Percentiles rank a stretch among this genome's conserved stretches.
These are phyloP conservation scores for Allium cepa DNA, from an alignment of 106 monocot species.

Conservation along the genomic window DNA sequence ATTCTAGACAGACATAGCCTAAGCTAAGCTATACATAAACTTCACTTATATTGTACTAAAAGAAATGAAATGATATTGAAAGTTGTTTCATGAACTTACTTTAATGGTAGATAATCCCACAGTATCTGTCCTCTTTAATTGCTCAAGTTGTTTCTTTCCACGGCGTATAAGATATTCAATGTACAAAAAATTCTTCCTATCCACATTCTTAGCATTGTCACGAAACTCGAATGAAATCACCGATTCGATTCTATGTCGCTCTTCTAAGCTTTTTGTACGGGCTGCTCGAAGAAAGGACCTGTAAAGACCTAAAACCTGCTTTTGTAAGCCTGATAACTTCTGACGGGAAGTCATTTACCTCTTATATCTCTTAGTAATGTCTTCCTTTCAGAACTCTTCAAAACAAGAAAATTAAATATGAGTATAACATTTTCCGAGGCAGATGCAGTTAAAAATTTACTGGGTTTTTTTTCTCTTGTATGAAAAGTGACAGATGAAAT, in stretches of 20 bases:
- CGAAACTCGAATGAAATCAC: slow-evolving; percentile 75
- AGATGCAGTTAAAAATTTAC: no score
- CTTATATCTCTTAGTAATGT: no score
- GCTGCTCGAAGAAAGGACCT: slow-evolving; percentile 77
- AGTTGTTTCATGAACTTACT: slow-evolving; percentile 14
- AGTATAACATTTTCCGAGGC: no score
- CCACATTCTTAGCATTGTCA: slow-evolving; percentile 50
- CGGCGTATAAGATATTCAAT: slow-evolving; percentile 78
- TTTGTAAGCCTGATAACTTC: slow-evolving; percentile 80
- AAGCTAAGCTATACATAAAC: no score
- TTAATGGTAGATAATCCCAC: slow-evolving; percentile 51
- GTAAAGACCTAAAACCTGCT: slow-evolving; percentile 71
- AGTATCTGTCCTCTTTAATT: slow-evolving; percentile 56
- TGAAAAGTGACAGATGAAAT: no score
- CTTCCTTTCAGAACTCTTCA: no score
- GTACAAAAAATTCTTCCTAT: slow-evolving; percentile 72
- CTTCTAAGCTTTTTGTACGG: slow-evolving; percentile 51
- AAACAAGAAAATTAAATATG: no score
- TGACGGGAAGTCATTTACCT: slow-evolving; percentile 30
- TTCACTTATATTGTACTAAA: no score
- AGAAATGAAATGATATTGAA: neutral
- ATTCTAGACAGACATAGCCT: no score
- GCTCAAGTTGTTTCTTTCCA: slow-evolving; percentile 85
- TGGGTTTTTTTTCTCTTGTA: no score
- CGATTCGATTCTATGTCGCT: slow-evolving; percentile 50